phyloP scores from a whole-genome alignment of 2,329 filamentous ascomycete species.

The Colletotrichum aenigma region DNA sequence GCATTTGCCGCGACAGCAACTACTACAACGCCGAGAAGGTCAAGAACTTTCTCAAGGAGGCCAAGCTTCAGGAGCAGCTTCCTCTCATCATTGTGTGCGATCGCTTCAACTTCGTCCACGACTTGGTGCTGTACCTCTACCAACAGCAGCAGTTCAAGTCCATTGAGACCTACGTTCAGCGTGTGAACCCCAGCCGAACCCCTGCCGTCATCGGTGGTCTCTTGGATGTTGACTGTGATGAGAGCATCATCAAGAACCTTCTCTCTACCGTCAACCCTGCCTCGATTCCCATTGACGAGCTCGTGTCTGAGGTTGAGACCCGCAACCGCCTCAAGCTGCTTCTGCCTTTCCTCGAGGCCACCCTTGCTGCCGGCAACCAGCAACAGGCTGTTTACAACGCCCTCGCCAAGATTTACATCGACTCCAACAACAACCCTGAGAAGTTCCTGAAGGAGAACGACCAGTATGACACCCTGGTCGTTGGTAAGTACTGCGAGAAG shows the following conservation, averaged over 20 bases:
- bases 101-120: constrained; percentile 98
- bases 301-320: constrained; percentile 93
- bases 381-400: constrained; percentile 98
- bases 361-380: constrained; percentile 86
- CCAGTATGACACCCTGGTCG: constrained; percentile 87
- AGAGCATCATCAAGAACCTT: constrained; percentile 92
- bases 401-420: constrained; percentile 98
- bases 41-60: constrained; percentile 99
- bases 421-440: constrained; percentile 97
- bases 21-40: constrained; percentile 92
- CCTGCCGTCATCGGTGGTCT: constrained; percentile 93
- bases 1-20: constrained; percentile 93
- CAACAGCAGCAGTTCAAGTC: constrained; percentile 99
- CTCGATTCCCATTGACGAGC: constrained; percentile 90
- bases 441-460: constrained; percentile 98
- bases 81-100: constrained; percentile 98
- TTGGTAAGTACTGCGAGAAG: constrained; percentile 99
- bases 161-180: constrained; percentile 97
- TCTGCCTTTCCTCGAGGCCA: constrained; percentile 93
- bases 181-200: constrained; percentile 89
- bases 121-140: constrained; percentile 94
- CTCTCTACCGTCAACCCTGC: constrained; percentile 82
- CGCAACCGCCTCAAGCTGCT: constrained; percentile 95
- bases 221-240: constrained; percentile 96
- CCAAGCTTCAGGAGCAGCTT: constrained; percentile 87